Conservation (phyloP, 306 rosid species). For the Gynostemma pentaphyllum region DNA sequence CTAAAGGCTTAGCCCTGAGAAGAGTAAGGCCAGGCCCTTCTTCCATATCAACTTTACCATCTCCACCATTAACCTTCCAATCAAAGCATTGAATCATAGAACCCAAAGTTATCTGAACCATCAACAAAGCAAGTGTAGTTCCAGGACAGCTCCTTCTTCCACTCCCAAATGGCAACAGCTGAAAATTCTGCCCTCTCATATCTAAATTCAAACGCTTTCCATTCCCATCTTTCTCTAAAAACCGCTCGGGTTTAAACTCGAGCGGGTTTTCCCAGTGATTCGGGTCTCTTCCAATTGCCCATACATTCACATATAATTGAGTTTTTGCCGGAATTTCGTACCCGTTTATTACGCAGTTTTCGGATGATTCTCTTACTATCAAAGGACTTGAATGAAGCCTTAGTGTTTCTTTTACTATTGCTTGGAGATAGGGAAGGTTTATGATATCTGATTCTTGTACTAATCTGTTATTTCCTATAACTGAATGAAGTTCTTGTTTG, state of each 20-base stretch:
- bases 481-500: constrained; percentile 42
- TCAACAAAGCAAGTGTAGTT: constrained; percentile 54
- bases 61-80: constrained; percentile 33
- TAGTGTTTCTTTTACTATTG: constrained; percentile 67
- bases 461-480: constrained; percentile 38
- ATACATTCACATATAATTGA: constrained; percentile 48
- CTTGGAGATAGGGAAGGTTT: constrained; percentile 61
- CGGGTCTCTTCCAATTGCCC: constrained; percentile 80
- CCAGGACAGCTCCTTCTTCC: constrained; percentile 90
- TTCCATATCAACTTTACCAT: constrained; percentile 35
- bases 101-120: constrained; percentile 45
- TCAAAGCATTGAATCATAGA: constrained; percentile 77
- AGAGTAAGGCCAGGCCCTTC: constrained; percentile 56
- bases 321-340: constrained; percentile 62
- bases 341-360: constrained; percentile 29
- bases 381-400: constrained; percentile 83
- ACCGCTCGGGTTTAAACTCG: constrained; percentile 66
- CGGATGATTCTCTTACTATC: constrained; percentile 43
- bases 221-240: constrained; percentile 19
- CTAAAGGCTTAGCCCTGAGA: constrained; percentile 42
- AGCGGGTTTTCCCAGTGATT: constrained; percentile 58
- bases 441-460: constrained; percentile 54
- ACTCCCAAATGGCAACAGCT: constrained; percentile 58
- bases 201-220: constrained; percentile 21
- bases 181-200: constrained; percentile 41